Evolutionary conservation across 306 rosid genomes (phyloP), one percentile per base, ranked within the genome.

Genomic region (Crotalaria pallida): DNA sequence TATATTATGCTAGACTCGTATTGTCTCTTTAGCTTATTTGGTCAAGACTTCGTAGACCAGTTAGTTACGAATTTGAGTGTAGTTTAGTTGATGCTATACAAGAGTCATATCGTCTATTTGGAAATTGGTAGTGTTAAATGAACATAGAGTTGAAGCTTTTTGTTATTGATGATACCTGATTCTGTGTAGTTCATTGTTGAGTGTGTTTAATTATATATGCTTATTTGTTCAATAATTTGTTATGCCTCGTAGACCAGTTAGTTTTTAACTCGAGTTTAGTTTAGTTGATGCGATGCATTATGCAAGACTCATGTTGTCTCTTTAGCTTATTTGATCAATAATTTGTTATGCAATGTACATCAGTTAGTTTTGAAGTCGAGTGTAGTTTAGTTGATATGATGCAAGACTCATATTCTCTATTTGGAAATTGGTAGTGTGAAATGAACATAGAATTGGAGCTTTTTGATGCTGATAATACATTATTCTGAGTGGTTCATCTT

Each of bases 221-320:
- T 34, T 21, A 8, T 68, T 19, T 34, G 51, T 51, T 51, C 38
- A n/a, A 36, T 8, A 8, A 5, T 44, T 31, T 43, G 60, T 23
- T 51, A 5, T 15, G 29, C 49, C 29, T 82, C 43, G 56, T 60
- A 43, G 75, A 65, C 74, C 75, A 65, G 72, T 69, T 81, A 34
- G 69, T 58, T 71, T 77, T 36, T 38, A 51, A 26, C 3, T 5
- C 12, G 17, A 33, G 22, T 67, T 62, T 64, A 51, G 71, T 17
- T 50, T 10, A 51, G 71, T 17, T 50, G 15, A 59, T 60, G n/a
- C n/a, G n/a, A n/a, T n/a, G n/a, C n/a, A 10, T 23, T 26, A 58
- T 31, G 0, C 11, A n/a, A 45, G n/a, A n/a, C n/a, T n/a, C n/a
- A n/a, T n/a, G n/a, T n/a, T n/a, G n/a, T n/a, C n/a, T n/a, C n/a